These are phyloP conservation scores for Suillus variegatus DNA, from an alignment of 768 basidiomycete genomes.

Conservation along the genomic window DNA sequence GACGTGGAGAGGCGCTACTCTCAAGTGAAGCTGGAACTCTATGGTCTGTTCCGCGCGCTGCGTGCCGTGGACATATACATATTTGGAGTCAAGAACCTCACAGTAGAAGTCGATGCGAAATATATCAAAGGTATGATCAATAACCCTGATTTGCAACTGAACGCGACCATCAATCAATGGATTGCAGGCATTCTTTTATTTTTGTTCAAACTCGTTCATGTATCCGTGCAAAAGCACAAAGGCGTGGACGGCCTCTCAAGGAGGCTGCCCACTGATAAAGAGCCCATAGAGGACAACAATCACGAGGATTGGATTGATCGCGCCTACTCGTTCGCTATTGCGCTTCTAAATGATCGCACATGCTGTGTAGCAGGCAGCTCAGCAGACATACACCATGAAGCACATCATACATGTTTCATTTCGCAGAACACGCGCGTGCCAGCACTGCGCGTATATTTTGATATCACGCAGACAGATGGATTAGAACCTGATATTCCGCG, in stretches of 20 bases:
- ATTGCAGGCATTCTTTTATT: slow-evolving; percentile 22
- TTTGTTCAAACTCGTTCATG: slow-evolving; percentile 33
- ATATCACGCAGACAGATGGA: too few species aligned
- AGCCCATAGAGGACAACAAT: background rate
- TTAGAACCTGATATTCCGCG: too few species aligned
- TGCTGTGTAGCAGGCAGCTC: too few species aligned
- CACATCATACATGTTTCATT: too few species aligned
- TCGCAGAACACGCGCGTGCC: too few species aligned
- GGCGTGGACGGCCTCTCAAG: background rate
- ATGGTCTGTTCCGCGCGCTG: slow-evolving; percentile 22
- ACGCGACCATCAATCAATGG: slow-evolving; percentile 31
- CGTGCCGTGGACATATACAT: slow-evolving; percentile 21
- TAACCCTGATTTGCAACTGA: slow-evolving; percentile 31
- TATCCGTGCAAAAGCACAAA: slow-evolving; percentile 17
- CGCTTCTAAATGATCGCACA: background rate
- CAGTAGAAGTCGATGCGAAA: slow-evolving; percentile 30
- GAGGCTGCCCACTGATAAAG: background rate
- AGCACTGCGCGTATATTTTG: too few species aligned
- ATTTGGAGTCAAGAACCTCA: slow-evolving; percentile 27
- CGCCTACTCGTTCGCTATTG: background rate
- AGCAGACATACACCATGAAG: too few species aligned
- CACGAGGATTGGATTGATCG: background rate
- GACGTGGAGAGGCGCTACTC: slow-evolving; percentile 16
- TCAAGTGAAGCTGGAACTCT: slow-evolving; percentile 30
- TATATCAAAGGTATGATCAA: slow-evolving; percentile 39